Conservation (phyloP, 2,329 filamentous ascomycete species). For the Fusarium sp. region DNA sequence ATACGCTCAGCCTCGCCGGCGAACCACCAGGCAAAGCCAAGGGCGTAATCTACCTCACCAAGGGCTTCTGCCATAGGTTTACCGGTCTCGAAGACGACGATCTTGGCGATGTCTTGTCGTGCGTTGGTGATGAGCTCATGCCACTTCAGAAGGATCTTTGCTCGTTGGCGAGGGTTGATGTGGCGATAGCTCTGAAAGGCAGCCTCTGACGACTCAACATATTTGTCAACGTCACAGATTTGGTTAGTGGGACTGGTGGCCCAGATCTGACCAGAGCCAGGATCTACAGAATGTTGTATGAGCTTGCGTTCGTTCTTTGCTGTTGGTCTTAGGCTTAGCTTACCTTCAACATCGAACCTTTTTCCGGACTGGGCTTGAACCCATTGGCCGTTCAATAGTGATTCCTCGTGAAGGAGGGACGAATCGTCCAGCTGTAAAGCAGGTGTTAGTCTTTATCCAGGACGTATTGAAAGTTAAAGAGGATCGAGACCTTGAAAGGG, state of each 20-base stretch:
- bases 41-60: slow-evolving; percentile 66
- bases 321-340: too few relatives aligned
- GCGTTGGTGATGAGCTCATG: slow-evolving; percentile 49
- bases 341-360: background rate
- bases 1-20: slow-evolving; percentile 55
- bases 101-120: slow-evolving; percentile 52
- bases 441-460: fast-evolving
- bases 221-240: slow-evolving; percentile 44
- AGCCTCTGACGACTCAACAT: slow-evolving; percentile 40
- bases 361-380: background rate
- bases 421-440: background rate
- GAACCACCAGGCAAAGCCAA: slow-evolving; percentile 67
- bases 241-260: background rate
- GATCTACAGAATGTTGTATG: background rate
- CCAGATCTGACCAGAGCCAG: background rate
- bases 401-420: background rate
- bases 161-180: slow-evolving; percentile 47
- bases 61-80: slow-evolving; percentile 66
- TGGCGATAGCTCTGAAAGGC: slow-evolving; percentile 53
- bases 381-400: background rate
- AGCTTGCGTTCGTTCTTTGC: background rate
- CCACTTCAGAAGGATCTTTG: slow-evolving; percentile 51
- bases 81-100: slow-evolving; percentile 62
- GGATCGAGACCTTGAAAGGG: background rate
- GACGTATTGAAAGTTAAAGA: fast-evolving